These are phyloP conservation scores for Colletotrichum aenigma DNA, from an alignment of 2,329 filamentous ascomycete species.

Conservation along the genomic window DNA sequence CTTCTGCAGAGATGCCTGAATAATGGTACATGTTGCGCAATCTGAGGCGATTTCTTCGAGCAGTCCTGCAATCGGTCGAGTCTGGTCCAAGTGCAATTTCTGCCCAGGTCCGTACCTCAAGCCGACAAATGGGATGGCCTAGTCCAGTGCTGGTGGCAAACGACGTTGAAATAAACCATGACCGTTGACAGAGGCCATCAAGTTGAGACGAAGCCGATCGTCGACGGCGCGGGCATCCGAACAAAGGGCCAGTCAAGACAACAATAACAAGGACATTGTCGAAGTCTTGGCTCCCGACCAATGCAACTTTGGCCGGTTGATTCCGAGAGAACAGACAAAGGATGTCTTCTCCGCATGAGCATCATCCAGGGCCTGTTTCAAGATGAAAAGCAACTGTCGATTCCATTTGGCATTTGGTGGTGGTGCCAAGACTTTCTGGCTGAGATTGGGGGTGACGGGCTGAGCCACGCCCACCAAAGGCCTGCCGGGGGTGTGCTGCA, in stretches of 20 bases:
- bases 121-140: background rate
- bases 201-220: background rate
- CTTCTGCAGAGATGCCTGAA: background rate
- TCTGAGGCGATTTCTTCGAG: background rate
- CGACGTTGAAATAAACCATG: background rate
- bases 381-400: background rate
- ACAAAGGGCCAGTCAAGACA: background rate
- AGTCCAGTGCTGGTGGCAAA: background rate
- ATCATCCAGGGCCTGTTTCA: background rate
- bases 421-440: background rate
- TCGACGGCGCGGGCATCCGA: background rate
- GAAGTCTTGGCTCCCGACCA: background rate
- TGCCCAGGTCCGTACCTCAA: background rate
- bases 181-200: background rate
- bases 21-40: background rate
- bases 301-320: constrained; percentile 11
- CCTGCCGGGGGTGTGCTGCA: background rate
- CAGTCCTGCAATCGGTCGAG: background rate
- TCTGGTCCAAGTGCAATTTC: background rate
- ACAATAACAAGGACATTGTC: background rate
- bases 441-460: background rate
- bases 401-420: background rate
- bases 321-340: constrained; percentile 7
- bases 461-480: background rate
- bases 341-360: background rate